These are phyloP conservation scores for Paraphoma sp. DNA, from an alignment of 2,329 filamentous ascomycete genomes.

Conservation along the genomic window DNA sequence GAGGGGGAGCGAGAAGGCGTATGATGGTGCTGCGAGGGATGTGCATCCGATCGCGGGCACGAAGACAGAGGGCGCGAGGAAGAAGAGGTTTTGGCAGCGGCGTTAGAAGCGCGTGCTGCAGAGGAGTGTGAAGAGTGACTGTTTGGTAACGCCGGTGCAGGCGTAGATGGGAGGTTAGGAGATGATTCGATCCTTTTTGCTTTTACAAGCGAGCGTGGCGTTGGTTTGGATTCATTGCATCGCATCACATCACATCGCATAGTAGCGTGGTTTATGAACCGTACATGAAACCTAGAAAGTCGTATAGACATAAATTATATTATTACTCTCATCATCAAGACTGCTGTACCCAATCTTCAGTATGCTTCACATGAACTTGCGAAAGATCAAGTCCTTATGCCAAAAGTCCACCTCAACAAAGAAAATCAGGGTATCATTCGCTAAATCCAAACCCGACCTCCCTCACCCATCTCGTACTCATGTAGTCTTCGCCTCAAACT, in stretches of 20 bases:
- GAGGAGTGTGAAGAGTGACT: neutral
- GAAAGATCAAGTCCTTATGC: neutral
- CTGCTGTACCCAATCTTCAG: no score
- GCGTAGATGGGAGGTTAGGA: neutral
- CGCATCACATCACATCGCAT: constrained; percentile 8
- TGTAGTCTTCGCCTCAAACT: constrained; percentile 48
- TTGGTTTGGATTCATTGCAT: constrained; percentile 14
- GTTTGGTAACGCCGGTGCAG: neutral
- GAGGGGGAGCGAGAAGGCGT: constrained; percentile 49
- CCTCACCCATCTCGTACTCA: neutral
- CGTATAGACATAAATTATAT: neutral
- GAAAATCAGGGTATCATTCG: neutral
- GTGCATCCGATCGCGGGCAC: constrained; percentile 4
- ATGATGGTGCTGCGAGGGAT: constrained; percentile 18
- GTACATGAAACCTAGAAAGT: constrained; percentile 6
- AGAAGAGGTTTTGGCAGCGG: constrained; percentile 24
- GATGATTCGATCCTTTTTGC: neutral
- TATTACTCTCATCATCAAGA: neutral
- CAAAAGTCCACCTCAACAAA: neutral
- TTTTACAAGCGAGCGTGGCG: constrained; percentile 19
- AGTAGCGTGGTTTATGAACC: neutral
- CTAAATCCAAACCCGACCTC: neutral
- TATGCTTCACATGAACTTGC: no score
- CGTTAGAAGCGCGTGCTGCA: constrained; percentile 10
- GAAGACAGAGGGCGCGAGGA: constrained; percentile 9